These are phyloP conservation scores for Takakia lepidozioides DNA, from an alignment of 225 moss, liverwort and hornwort genomes.

Conservation along the genomic window DNA sequence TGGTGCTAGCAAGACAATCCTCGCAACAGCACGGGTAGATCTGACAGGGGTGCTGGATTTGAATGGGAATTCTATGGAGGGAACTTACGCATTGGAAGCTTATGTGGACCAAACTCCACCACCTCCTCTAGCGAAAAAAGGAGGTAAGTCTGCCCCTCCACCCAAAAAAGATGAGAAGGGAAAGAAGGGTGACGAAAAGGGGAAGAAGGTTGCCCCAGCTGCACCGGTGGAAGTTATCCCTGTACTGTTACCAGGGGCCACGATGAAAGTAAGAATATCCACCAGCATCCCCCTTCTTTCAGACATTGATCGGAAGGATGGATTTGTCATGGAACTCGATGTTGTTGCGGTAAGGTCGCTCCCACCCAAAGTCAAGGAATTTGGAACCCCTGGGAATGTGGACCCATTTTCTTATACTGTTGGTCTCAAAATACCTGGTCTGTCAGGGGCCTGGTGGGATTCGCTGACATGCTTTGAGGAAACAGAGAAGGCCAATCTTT, in stretches of 20 bases:
- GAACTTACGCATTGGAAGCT: constrained; percentile 6
- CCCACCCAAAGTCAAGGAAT: constrained; percentile 48
- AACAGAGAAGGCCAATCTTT: constrained; percentile 22
- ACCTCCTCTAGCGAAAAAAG: constrained; percentile 15
- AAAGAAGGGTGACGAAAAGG: constrained; percentile 19
- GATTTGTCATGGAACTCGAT: constrained; percentile 44
- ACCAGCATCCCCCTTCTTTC: constrained; percentile 49
- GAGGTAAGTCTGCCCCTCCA: constrained; percentile 1
- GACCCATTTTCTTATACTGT: constrained; percentile 57
- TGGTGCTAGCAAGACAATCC: constrained; percentile 26
- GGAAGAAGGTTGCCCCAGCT: neutral
- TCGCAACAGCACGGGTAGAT: constrained; percentile 42
- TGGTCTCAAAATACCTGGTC: constrained; percentile 63
- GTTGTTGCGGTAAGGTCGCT: constrained; percentile 27
- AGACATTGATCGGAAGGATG: constrained; percentile 39
- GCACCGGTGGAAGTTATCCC: constrained; percentile 27
- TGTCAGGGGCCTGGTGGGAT: constrained; percentile 58
- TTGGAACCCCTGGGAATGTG: constrained; percentile 20
- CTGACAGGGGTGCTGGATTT: constrained; percentile 31
- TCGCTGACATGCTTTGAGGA: constrained; percentile 27
- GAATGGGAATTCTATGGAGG: constrained; percentile 19
- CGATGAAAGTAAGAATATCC: constrained; percentile 28
- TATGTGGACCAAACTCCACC: constrained; percentile 17
- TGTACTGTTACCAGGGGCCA: constrained; percentile 31
- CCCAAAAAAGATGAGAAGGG: constrained; percentile 21